Evolutionary conservation across 2,329 filamentous ascomycete species (phyloP).

Genomic region (Cladorrhinum sp.): DNA sequence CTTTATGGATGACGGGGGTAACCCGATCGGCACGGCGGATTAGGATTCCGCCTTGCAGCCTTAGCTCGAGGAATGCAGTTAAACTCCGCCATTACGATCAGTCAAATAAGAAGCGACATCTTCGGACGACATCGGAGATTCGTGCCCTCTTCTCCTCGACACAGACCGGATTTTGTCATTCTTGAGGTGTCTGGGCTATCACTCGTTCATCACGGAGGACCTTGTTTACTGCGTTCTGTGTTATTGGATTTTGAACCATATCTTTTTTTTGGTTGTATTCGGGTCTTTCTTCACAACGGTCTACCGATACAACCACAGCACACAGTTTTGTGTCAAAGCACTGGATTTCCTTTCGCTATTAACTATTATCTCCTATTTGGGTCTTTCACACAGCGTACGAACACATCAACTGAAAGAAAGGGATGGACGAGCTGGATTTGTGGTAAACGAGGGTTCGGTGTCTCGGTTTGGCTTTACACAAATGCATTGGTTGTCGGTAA

Average conservation of each 20-base stretch:
- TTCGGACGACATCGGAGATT: too few species aligned
- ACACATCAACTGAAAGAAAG: background rate
- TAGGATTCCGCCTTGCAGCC: conserved; percentile 38
- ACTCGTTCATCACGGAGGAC: background rate
- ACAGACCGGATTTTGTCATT: conserved; percentile 9
- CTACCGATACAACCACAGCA: background rate
- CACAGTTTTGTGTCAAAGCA: background rate
- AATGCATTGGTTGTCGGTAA: conserved; percentile 21
- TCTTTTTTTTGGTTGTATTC: background rate
- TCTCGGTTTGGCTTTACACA: conserved; percentile 19
- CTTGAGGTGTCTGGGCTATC: background rate
- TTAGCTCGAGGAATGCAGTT: too few species aligned
- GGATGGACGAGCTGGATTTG: conserved; percentile 20
- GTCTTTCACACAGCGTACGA: background rate
- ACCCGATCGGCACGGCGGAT: conserved; percentile 57
- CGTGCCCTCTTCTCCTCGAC: conserved; percentile 2
- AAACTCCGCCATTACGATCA: background rate
- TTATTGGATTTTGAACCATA: conserved; percentile 1
- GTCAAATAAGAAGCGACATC: too few species aligned
- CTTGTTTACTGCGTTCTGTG: conserved; percentile 7
- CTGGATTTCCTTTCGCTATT: background rate
- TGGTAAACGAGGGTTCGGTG: conserved; percentile 14
- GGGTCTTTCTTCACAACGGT: background rate
- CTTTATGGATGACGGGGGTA: conserved; percentile 55
- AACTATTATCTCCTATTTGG: conserved; percentile 3